Evolutionary conservation across 202 grass and related monocot species (phyloP).

Genomic region (Bolboschoenoplectus hybrid): DNA sequence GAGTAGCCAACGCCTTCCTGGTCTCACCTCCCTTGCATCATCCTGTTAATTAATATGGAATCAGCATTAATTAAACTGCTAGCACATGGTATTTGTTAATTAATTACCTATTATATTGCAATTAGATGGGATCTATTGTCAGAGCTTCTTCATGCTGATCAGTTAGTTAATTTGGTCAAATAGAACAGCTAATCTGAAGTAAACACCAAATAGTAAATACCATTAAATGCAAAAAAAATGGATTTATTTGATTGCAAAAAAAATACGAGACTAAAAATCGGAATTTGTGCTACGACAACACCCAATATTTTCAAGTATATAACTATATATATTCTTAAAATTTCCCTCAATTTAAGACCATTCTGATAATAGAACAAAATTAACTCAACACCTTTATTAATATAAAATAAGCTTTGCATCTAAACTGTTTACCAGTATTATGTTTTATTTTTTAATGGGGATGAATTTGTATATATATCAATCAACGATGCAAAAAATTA

Average conservation of each 20-base stretch:
- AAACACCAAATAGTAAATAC: not conserved
- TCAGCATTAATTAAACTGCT: slow-evolving; percentile 23
- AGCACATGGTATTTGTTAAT: slow-evolving; percentile 23
- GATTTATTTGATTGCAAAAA: not conserved
- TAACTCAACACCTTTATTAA: not conserved
- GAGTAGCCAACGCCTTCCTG: not conserved
- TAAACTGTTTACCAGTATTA: not conserved
- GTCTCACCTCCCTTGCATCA: slow-evolving; percentile 8
- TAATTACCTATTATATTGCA: not conserved
- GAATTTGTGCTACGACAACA: not conserved
- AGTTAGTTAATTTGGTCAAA: slow-evolving; percentile 10
- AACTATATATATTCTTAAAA: not conserved
- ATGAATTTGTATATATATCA: not conserved
- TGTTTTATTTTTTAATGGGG: not conserved
- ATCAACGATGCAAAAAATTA: too few relatives aligned
- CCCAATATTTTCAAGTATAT: not conserved
- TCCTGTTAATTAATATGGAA: slow-evolving; percentile 23
- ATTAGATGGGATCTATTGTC: slow-evolving; percentile 35
- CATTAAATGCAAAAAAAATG: not conserved
- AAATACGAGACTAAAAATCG: not conserved
- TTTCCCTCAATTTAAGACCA: not conserved
- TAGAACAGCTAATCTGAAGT: not conserved
- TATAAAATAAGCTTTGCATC: not conserved
- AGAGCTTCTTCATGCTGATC: not conserved
- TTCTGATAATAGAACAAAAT: not conserved